Base-by-base conservation (phyloP, 495 filamentous ascomycete genomes). In the Podospora australis region DNA sequence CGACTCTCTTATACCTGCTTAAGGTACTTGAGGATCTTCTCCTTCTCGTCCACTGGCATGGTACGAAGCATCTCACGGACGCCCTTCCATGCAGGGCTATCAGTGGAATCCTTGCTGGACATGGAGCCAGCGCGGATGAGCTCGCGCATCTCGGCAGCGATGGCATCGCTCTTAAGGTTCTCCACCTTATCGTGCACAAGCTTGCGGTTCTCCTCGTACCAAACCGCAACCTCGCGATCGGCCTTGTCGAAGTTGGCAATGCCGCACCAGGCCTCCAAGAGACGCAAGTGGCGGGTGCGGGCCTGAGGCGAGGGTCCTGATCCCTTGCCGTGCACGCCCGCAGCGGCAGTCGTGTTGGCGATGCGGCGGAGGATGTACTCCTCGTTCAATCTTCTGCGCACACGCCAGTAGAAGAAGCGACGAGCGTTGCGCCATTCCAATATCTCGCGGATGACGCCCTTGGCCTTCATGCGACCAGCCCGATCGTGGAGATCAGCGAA, bases 331-430 rank as follows among this genome's bases (percentile, higher is more conserved):
- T 62, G 28, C 49, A 46, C 30, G 34, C 61, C 55, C 16, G 54
- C 51, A 46, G 67, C 32, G 25, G 62, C 57, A 14, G 69, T 59
- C 6, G 83, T 79, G 20, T 74, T 58, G 19, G 80, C 70, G 80
- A 97, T 87, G 66, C 86, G 84, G 71, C 88, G 91, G 66, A 97
- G 76, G 63, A 97, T 87, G 62, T 87, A 85, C 69, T 98, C 90
- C 71, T 98, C 92, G 70, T 94, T 96, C 58, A 98, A 76, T 70
- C 94, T 81, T 66, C 92, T 87, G 66, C 92, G 91, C 46, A 95
- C 84, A 75, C 92, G 90, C 92, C 92, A 98, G 83, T 96, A 98
- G 81, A 98, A 97, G 87, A 96, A 98, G 62, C 94, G 88, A 54
- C 92, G 83, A 39, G 91, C 84, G 52, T 96, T 82, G 64, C 81